Percentiles rank a stretch among this genome's conserved stretches.
These are phyloP conservation scores for Clarireedia paspali DNA, from an alignment of 2,329 filamentous ascomycete genomes.

Conservation along the genomic window DNA sequence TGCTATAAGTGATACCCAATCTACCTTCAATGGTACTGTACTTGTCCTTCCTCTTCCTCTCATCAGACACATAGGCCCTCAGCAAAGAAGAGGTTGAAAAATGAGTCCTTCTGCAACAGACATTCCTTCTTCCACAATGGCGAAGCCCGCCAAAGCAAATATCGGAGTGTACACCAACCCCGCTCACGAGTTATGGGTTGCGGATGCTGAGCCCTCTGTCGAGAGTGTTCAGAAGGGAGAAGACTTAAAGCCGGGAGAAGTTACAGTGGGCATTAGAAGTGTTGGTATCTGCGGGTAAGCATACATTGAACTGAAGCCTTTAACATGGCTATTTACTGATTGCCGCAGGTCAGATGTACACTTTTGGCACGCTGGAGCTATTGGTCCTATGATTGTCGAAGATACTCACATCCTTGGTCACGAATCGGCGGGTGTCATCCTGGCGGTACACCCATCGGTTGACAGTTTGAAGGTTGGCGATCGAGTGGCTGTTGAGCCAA, in stretches of 20 bases:
- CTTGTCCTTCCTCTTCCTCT: no score
- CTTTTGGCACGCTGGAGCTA: slow-evolving; percentile 94
- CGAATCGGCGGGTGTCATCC: slow-evolving; percentile 79
- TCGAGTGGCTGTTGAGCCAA: slow-evolving; percentile 88
- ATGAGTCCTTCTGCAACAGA: slow-evolving; percentile 26
- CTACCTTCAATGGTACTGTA: no score
- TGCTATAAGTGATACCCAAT: neutral
- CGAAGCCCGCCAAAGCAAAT: slow-evolving; percentile 60
- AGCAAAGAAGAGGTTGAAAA: neutral
- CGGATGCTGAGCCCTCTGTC: slow-evolving; percentile 65
- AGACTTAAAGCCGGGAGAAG: slow-evolving; percentile 70
- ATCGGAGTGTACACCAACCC: slow-evolving; percentile 97
- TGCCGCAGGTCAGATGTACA: slow-evolving; percentile 74
- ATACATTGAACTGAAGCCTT: neutral
- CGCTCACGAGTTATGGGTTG: slow-evolving; percentile 84
- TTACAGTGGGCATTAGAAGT: slow-evolving; percentile 82
- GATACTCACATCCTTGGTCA: slow-evolving; percentile 89
- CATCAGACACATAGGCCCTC: no score
- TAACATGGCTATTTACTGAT: slow-evolving; percentile 4
- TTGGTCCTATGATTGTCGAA: slow-evolving; percentile 90
- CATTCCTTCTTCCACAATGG: slow-evolving; percentile 15
- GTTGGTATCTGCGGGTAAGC: slow-evolving; percentile 90
- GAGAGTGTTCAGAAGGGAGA: slow-evolving; percentile 65
- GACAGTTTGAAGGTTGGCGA: slow-evolving; percentile 74
- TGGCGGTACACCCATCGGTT: slow-evolving; percentile 77